Percentiles rank a stretch among this genome's conserved stretches.
Evolutionary conservation across 2,329 filamentous ascomycete genomes (phyloP).

Genomic region (Sporothrix curviconia): DNA sequence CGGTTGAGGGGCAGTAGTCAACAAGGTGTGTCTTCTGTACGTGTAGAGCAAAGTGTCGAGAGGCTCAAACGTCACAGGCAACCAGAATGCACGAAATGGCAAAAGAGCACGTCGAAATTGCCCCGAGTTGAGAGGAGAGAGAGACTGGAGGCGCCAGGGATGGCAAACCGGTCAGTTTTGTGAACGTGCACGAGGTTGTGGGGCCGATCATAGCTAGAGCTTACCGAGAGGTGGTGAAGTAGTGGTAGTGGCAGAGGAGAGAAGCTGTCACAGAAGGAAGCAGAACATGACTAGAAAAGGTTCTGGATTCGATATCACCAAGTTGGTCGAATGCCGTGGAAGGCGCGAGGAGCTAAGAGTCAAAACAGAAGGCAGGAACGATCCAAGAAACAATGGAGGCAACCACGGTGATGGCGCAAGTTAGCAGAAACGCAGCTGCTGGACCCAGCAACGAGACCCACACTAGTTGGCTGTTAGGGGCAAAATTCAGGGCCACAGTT

Average conservation of each 20-base stretch:
- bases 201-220: slow-evolving; percentile 1
- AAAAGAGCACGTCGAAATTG: neutral
- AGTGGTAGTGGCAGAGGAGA: neutral
- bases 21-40: too few species aligned
- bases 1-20: neutral
- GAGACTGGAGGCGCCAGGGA: neutral
- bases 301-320: neutral
- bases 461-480: too few species aligned
- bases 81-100: neutral
- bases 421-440: neutral
- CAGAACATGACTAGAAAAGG: too few species aligned
- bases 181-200: neutral
- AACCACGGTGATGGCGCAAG: slow-evolving; percentile 14
- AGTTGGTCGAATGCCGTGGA: neutral
- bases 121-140: neutral
- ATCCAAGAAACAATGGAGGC: slow-evolving; percentile 7
- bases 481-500: too few species aligned
- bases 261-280: too few species aligned
- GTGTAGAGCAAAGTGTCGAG: neutral
- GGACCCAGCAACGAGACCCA: slow-evolving; percentile 4
- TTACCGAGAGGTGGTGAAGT: neutral
- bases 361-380: neutral
- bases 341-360: neutral
- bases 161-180: slow-evolving; percentile 3
- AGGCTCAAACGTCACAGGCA: neutral